Conservation (phyloP, 345 rosid genomes). For the Lepidium aucheri region DNA sequence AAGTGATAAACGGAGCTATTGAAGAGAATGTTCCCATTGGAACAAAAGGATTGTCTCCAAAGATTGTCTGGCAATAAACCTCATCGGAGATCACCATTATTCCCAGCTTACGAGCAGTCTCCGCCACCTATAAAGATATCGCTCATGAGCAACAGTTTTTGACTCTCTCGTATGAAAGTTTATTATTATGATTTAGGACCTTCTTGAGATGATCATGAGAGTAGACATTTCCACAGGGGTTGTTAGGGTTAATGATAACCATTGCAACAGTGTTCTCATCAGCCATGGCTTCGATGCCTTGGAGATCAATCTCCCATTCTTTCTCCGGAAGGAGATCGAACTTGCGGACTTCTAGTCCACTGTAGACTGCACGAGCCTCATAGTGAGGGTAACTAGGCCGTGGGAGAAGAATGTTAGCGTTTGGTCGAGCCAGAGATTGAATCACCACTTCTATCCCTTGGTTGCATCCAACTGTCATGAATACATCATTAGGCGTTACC, state of each 20-base stretch:
- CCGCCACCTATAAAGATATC: conserved; percentile 37
- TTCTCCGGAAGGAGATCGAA: conserved; percentile 59
- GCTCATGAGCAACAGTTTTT: neutral
- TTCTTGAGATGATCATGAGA: conserved; percentile 46
- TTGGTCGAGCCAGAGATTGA: conserved; percentile 44
- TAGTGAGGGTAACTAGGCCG: conserved; percentile 57
- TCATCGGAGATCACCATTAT: conserved; percentile 70
- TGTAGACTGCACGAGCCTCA: conserved; percentile 35
- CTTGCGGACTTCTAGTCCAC: conserved; percentile 45
- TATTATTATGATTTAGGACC: conserved; percentile 11
- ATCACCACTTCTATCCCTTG: conserved; percentile 49
- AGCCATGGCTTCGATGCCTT: conserved; percentile 45
- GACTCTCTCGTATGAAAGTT: neutral
- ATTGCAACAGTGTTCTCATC: conserved; percentile 60
- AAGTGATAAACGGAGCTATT: conserved; percentile 47
- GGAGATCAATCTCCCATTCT: conserved; percentile 64
- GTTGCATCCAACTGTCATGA: conserved; percentile 48
- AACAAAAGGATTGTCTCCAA: conserved; percentile 45
- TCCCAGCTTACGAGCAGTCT: conserved; percentile 49
- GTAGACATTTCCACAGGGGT: conserved; percentile 62
- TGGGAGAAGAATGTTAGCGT: conserved; percentile 61
- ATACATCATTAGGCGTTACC: conserved; percentile 43
- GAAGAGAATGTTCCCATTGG: conserved; percentile 67
- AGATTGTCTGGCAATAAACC: conserved; percentile 46
- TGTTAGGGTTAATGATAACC: conserved; percentile 58